phyloP scores from a whole-genome alignment of 176 grass and related monocot genomes.

The Calamus simplicifolius region DNA sequence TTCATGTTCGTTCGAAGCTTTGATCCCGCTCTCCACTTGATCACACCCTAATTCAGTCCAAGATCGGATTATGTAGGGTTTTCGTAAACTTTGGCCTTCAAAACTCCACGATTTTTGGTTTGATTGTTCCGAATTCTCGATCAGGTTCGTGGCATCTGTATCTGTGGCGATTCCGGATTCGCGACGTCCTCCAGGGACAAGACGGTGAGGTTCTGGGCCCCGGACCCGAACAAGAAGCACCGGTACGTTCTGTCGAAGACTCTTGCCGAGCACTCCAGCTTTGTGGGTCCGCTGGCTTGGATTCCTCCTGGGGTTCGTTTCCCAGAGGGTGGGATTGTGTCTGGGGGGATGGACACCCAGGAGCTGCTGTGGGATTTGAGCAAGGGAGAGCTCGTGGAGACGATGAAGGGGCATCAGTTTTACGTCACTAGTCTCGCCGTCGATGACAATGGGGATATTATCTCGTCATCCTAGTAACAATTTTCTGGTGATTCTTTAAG shows the following conservation, averaged over 20 bases:
- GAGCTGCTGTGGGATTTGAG: slow-evolving; percentile 64
- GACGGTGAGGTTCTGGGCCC: slow-evolving; percentile 64
- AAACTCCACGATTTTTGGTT: neutral
- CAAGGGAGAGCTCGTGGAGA: slow-evolving; percentile 56
- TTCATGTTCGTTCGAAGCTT: neutral
- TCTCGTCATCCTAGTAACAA: slow-evolving; percentile 84
- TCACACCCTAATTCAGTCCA: no score
- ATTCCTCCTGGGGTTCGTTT: slow-evolving; percentile 54
- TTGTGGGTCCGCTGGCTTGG: slow-evolving; percentile 86
- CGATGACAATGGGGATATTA: slow-evolving; percentile 78
- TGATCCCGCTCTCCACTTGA: no score
- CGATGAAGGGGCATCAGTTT: slow-evolving; percentile 70
- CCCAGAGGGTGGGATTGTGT: slow-evolving; percentile 74
- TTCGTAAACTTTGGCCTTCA: no score
- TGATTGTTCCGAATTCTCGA: slow-evolving; percentile 2
- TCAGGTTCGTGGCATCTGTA: slow-evolving; percentile 83
- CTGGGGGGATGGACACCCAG: slow-evolving; percentile 86
- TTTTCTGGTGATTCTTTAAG: no score
- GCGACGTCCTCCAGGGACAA: slow-evolving; percentile 83
- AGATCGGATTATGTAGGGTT: no score
- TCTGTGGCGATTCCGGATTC: slow-evolving; percentile 72
- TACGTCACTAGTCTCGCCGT: slow-evolving; percentile 80
- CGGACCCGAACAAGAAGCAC: slow-evolving; percentile 36
- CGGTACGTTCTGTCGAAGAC: slow-evolving; percentile 67
- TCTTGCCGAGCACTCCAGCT: slow-evolving; percentile 69